Percentiles rank a stretch among this genome's conserved stretches.
Conservation (phyloP, 306 rosid genomes). For the Hippophae gyantsensis region DNA sequence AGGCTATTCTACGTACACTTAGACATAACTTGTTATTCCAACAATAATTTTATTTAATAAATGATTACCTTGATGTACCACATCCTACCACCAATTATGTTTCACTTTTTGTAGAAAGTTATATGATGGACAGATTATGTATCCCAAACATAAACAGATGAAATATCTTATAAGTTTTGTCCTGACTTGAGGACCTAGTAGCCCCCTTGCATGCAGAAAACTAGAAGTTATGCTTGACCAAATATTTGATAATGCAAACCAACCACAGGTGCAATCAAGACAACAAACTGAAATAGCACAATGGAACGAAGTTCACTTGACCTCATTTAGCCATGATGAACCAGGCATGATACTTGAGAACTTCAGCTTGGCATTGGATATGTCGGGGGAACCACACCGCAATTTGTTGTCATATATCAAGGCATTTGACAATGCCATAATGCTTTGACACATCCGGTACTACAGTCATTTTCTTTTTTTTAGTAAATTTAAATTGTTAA, state of each 20-base stretch:
- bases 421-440: conserved; percentile 87
- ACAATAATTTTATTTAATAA: too few relatives aligned
- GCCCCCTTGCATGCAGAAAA: too few relatives aligned
- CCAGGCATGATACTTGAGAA: conserved; percentile 33
- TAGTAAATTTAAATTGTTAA: conserved; percentile 19
- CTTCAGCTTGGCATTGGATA: conserved; percentile 62
- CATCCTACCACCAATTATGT: too few relatives aligned
- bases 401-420: conserved; percentile 85
- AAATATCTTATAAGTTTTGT: too few relatives aligned
- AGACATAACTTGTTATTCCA: too few relatives aligned
- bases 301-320: conserved; percentile 18
- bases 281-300: neutral
- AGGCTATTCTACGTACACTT: too few relatives aligned
- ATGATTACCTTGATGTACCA: too few relatives aligned
- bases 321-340: conserved; percentile 70
- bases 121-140: too few relatives aligned
- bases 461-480: conserved; percentile 31
- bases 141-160: too few relatives aligned
- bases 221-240: too few relatives aligned
- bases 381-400: conserved; percentile 77
- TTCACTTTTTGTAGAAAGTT: too few relatives aligned
- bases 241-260: neutral
- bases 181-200: too few relatives aligned
- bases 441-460: conserved; percentile 91
- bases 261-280: neutral